phyloP scores from a whole-genome alignment of 2,329 filamentous ascomycete species.

The Bipolaris zeicola region DNA sequence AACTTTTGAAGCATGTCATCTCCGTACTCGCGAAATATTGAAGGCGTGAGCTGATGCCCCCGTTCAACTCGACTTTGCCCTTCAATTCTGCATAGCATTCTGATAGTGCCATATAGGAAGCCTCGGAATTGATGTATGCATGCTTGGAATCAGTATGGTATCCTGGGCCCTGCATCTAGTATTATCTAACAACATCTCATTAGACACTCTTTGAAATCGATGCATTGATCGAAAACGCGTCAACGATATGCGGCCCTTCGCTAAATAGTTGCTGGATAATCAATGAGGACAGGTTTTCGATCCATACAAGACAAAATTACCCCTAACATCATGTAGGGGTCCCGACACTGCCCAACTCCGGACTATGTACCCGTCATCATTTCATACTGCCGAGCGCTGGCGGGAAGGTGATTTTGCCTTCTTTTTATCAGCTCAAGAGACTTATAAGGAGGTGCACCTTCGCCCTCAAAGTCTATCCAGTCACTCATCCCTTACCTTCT shows the following conservation, averaged over 20 bases:
- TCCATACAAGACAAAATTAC: background rate
- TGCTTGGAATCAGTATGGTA: no score
- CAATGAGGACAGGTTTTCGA: background rate
- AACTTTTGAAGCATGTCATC: background rate
- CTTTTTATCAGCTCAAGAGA: background rate
- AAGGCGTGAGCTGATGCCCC: background rate
- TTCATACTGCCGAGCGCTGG: background rate
- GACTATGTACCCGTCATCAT: background rate
- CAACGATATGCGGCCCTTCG: background rate
- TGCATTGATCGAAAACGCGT: background rate
- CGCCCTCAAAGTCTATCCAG: background rate
- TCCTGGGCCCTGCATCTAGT: background rate
- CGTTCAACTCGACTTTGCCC: background rate
- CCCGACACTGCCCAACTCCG: background rate
- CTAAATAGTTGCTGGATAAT: background rate
- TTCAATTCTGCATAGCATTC: background rate
- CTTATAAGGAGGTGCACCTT: slow-evolving; percentile 1
- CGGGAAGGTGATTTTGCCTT: no score
- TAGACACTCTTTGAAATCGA: background rate
- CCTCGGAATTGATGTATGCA: background rate
- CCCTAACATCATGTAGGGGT: background rate
- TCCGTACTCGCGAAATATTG: background rate
- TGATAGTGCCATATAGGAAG: background rate
- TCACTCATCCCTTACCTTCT: background rate
- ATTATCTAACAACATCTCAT: background rate